Conservation (phyloP, 1,284 basidiomycete species). For the Cutaneotrichosporon curvatum region DNA sequence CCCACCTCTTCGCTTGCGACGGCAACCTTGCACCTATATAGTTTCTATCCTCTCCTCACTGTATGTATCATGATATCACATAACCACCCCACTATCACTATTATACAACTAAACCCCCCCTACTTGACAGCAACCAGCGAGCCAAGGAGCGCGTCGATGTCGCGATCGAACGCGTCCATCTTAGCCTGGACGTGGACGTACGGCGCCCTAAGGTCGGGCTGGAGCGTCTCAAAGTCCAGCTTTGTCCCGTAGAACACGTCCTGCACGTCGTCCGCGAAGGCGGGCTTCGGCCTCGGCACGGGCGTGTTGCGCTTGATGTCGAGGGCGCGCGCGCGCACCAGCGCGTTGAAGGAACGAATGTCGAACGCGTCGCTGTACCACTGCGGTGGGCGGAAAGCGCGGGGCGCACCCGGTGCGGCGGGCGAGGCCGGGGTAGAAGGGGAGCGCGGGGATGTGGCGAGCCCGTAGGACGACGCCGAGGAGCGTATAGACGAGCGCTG, state of each 20-base stretch:
- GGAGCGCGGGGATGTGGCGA: neutral
- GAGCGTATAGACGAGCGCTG: neutral
- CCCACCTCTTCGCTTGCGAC: no score
- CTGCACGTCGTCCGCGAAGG: conserved; percentile 57
- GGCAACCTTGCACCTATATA: no score
- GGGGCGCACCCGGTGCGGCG: conserved; percentile 1
- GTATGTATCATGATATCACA: no score
- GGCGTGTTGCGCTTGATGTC: conserved; percentile 15
- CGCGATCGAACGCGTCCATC: conserved; percentile 64
- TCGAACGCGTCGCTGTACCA: conserved; percentile 47
- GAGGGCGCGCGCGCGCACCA: conserved; percentile 29
- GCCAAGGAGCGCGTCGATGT: conserved; percentile 61
- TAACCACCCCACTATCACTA: no score
- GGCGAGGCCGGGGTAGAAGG: neutral
- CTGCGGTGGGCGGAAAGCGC: neutral
- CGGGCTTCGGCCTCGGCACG: neutral
- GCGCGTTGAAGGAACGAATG: conserved; percentile 38
- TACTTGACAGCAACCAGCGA: conserved; percentile 12
- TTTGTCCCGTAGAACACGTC: conserved; percentile 61
- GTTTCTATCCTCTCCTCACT: no score
- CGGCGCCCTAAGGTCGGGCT: conserved; percentile 63
- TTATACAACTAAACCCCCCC: neutral
- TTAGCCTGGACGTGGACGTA: conserved; percentile 63
- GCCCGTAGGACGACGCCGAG: neutral
- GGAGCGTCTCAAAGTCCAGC: conserved; percentile 54